phyloP scores from a whole-genome alignment of 768 basidiomycete species.

The Rossbeevera mucosa region DNA sequence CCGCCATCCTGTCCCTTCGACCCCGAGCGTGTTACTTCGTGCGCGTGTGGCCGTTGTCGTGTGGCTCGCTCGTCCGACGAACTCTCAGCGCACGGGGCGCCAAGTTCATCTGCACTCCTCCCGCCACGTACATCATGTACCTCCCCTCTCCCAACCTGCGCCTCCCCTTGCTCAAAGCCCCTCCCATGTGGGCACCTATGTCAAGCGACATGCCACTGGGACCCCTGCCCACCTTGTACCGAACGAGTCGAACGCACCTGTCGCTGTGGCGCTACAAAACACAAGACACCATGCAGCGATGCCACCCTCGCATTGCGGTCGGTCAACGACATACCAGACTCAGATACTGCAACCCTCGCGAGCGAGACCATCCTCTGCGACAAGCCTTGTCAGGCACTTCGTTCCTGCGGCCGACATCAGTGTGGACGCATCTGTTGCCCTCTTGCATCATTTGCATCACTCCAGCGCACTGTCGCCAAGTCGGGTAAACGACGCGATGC shows the following conservation, averaged over 20 bases:
- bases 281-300: constrained; percentile 43
- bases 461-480: constrained; percentile 60
- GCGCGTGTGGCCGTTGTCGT: constrained; percentile 72
- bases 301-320: constrained; percentile 10
- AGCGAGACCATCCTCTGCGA: constrained; percentile 77
- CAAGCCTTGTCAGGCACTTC: constrained; percentile 67
- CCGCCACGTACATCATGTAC: constrained; percentile 53
- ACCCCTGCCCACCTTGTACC: constrained; percentile 75
- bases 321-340: constrained; percentile 22
- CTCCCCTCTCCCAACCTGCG: constrained; percentile 79
- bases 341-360: constrained; percentile 23
- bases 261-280: constrained; percentile 73
- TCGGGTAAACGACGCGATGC: constrained; percentile 36
- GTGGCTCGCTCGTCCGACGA: constrained; percentile 36
- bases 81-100: constrained; percentile 5
- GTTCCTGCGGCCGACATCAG: constrained; percentile 83
- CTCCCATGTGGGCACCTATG: constrained; percentile 77
- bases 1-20: constrained; percentile 69
- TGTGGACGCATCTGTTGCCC: constrained; percentile 88
- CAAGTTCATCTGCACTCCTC: constrained; percentile 16
- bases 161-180: constrained; percentile 58
- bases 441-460: constrained; percentile 56
- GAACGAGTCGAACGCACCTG: constrained; percentile 72
- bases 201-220: constrained; percentile 63
- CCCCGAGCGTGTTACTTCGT: constrained; percentile 61